Evolutionary conservation across 176 grass and related monocot genomes (phyloP), one percentile per base, ranked within the genome.

Genomic region (Eragrostis curvula): DNA sequence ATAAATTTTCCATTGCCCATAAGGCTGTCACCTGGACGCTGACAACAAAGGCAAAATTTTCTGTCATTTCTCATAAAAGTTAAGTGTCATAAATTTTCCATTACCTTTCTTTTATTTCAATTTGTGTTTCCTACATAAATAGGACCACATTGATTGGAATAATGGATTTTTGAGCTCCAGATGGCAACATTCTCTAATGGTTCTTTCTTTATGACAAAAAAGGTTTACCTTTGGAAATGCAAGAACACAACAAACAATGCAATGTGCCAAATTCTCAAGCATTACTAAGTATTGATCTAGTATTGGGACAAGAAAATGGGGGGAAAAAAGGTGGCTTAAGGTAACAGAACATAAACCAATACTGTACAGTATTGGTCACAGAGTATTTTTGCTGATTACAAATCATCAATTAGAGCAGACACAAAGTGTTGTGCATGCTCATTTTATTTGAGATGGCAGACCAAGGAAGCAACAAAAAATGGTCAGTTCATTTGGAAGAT

Each of bases 361-460:
- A n/a, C n/a, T n/a, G n/a, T n/a, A n/a, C n/a, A n/a, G n/a, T n/a
- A n/a, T n/a, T n/a, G n/a, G n/a, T n/a, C n/a, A n/a, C n/a, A n/a
- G n/a, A n/a, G n/a, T n/a, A n/a, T n/a, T n/a, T n/a, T n/a, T n/a
- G n/a, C n/a, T n/a, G n/a, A n/a, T n/a, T n/a, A n/a, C n/a, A n/a
- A n/a, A n/a, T n/a, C n/a, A n/a, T n/a, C n/a, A n/a, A n/a, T n/a
- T n/a, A n/a, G n/a, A n/a, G n/a, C n/a, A n/a, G n/a, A n/a, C n/a
- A n/a, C n/a, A n/a, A n/a, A n/a, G n/a, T n/a, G 18, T 36, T 36
- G 2, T 36, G 32, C 16, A 39, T 47, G 15, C 1, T 47, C 25
- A 12, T 67, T 46, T 59, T 47, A 5, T 47, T 85, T 77, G 64
- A 40, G 56, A 75, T 7, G 59, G 47, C 10, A 45, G n/a, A 83